Percentiles rank a stretch among this genome's conserved stretches.
Conservation (phyloP, 106 monocot genomes). For the Dendrobium chrysotoxum region DNA sequence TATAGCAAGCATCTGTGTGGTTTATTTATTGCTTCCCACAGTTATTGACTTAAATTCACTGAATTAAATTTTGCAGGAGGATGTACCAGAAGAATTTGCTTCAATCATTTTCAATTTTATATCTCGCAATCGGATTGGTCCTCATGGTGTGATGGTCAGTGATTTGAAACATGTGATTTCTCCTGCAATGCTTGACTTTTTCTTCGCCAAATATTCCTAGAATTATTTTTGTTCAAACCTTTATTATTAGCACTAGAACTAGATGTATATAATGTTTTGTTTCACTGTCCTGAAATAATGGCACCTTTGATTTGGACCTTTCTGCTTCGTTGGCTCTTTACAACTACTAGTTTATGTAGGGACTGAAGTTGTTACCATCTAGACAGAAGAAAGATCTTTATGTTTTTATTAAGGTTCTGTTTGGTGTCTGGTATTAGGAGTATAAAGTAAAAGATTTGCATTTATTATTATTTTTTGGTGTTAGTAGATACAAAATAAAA, state of each 20-base stretch:
- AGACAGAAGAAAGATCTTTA: too few relatives aligned
- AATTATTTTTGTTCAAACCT: not conserved
- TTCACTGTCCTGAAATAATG: not conserved
- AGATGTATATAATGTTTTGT: not conserved
- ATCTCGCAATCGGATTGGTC: slow-evolving; percentile 82
- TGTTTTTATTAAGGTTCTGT: too few relatives aligned
- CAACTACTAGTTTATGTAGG: not conserved
- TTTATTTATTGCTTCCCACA: not conserved
- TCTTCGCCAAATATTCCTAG: not conserved
- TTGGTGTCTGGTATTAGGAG: too few relatives aligned
- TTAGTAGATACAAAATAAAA: too few relatives aligned
- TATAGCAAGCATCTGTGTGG: not conserved
- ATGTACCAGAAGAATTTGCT: slow-evolving; percentile 93
- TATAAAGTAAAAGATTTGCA: too few relatives aligned
- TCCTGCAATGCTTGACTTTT: not conserved
- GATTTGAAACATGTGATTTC: not conserved
- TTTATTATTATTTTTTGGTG: too few relatives aligned
- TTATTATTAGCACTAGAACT: not conserved
- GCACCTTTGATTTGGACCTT: not conserved
- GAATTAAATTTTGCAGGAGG: slow-evolving; percentile 61
- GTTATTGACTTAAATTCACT: not conserved
- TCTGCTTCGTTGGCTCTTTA: not conserved
- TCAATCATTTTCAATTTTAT: slow-evolving; percentile 76
- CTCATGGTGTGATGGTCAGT: slow-evolving; percentile 81
- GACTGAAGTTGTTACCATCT: too few relatives aligned